Evolutionary conservation across 164 flowering plant species (phyloP), one percentile per base, ranked within the genome.

Genomic region (Dillenia suffruticosa): DNA sequence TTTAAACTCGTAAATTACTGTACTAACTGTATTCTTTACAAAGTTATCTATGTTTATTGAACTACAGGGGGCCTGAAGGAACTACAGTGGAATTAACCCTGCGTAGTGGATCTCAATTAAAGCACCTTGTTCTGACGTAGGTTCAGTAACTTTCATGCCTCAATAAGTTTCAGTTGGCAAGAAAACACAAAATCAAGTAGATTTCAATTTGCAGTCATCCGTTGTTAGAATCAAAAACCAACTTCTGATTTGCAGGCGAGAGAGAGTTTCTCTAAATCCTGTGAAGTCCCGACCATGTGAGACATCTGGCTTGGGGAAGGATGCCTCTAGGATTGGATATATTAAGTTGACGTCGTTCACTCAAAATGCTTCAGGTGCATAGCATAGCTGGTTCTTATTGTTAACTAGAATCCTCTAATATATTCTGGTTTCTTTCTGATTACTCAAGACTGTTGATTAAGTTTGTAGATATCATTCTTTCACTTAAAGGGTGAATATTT

Each of bases 11-110:
- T 4, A 32, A 4, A 32, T 32, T 32, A 32, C 7, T 32, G 40
- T 32, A 19, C 22, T 19, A 1, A 19, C 1, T 19, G 1, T 19
- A 19, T 19, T 19, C 22, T 19, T 32, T 32, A 6, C 40, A 5
- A 32, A 32, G 40, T 32, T 32, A 32, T 32, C 40, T 32, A 32
- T 32, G 40, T 32, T 32, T 32, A 51, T n/a, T 62, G 44, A 45
- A 62, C 61, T 77, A 63, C 85, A 94, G 98, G 87, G 98, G 98
- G 55, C 80, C 90, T 63, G 98, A 94, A 70, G 96, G 97, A 78
- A 90, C 87, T 68, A 62, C 68, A 32, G 97, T 94, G 63, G 78
- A 77, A 65, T 65, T 94, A 75, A 80, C 84, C 19, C 63, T 94
- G 64, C 90, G 70, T 44, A 88, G 81, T 72, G 96, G 93, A 67